Conservation (phyloP, 441 rosid species). For the Erodium moschatum region DNA sequence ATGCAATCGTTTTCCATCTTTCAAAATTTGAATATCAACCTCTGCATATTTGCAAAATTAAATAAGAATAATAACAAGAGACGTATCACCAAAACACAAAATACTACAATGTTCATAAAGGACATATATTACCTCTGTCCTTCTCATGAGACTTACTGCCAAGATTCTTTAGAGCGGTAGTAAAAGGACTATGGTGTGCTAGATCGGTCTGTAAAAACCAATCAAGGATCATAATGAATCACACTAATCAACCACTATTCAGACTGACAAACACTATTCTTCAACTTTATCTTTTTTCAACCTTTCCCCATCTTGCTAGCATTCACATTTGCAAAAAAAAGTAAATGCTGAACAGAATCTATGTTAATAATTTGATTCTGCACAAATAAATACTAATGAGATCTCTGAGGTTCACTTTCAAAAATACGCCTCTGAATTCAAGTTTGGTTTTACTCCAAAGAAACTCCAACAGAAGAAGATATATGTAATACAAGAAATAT, state of each 20-base stretch:
- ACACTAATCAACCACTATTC: no score
- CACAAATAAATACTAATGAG: neutral
- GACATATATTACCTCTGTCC: slow-evolving; percentile 33
- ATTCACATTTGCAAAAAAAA: neutral
- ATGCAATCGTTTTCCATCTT: slow-evolving; percentile 26
- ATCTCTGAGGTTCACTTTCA: neutral
- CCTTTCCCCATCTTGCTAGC: neutral
- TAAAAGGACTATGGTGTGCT: slow-evolving; percentile 35
- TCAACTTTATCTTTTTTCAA: neutral
- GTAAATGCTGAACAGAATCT: neutral
- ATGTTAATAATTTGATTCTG: neutral
- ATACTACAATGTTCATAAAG: neutral
- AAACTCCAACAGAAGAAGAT: neutral
- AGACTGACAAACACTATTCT: neutral
- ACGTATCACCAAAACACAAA: neutral
- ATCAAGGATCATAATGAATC: no score
- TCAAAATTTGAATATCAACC: slow-evolving; percentile 30
- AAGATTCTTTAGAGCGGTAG: slow-evolving; percentile 40
- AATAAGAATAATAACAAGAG: neutral
- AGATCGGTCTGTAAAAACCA: slow-evolving; percentile 39
- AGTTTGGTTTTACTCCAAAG: neutral
- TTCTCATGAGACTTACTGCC: slow-evolving; percentile 30
- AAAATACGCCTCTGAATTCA: neutral
- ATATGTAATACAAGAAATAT: neutral
- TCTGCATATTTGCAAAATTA: slow-evolving; percentile 27